Conservation (phyloP, 345 rosid genomes). For the Heritiera littoralis region DNA sequence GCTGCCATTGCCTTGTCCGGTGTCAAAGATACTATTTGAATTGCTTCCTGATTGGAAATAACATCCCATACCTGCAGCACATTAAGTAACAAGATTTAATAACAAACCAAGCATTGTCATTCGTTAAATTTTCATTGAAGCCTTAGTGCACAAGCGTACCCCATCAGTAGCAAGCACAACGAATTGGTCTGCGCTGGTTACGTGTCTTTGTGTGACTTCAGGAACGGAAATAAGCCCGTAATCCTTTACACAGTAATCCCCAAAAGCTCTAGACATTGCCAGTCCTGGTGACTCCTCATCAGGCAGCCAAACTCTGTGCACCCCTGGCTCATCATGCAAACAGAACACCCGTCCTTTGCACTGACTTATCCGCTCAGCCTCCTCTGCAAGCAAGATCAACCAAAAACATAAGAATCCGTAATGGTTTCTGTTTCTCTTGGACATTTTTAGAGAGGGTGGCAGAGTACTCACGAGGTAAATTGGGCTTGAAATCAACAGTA, state of each 20-base stretch:
- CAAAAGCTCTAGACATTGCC: slow-evolving; percentile 97
- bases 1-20: slow-evolving; percentile 66
- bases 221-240: slow-evolving; percentile 87
- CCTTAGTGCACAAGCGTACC: slow-evolving; percentile 31
- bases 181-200: slow-evolving; percentile 69
- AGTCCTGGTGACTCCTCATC: slow-evolving; percentile 76
- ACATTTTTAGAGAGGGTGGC: not conserved
- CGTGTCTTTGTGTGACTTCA: slow-evolving; percentile 78
- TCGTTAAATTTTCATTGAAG: not conserved
- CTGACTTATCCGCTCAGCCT: slow-evolving; percentile 67
- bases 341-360: slow-evolving; percentile 81
- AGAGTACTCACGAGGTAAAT: slow-evolving; percentile 67
- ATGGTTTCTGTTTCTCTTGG: not conserved
- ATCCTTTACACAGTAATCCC: slow-evolving; percentile 83
- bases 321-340: slow-evolving; percentile 81
- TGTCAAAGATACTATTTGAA: slow-evolving; percentile 62
- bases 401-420: not conserved
- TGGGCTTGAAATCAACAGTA: slow-evolving; percentile 85
- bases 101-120: not conserved
- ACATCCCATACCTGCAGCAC: slow-evolving; percentile 86
- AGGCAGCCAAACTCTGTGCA: slow-evolving; percentile 92
- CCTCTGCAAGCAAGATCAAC: slow-evolving; percentile 53
- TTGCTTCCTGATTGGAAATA: slow-evolving; percentile 80
- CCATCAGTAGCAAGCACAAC: slow-evolving; percentile 89
- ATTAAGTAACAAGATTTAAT: slow-evolving; percentile 17